phyloP scores from a whole-genome alignment of 768 basidiomycete genomes.

The Tubosaeta sp. region DNA sequence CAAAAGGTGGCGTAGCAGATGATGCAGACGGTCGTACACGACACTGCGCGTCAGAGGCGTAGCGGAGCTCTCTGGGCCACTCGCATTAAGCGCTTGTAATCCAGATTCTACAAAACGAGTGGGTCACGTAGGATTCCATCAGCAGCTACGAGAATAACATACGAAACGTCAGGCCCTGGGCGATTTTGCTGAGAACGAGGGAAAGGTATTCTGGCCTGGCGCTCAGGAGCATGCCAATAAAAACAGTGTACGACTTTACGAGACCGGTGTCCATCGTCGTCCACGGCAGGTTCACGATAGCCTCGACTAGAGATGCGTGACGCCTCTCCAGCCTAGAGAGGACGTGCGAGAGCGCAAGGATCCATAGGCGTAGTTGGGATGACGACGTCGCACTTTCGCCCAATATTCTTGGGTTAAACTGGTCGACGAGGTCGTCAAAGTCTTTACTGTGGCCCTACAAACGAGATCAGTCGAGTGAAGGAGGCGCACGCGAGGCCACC shows the following conservation, averaged over 20 bases:
- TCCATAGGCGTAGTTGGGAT: slow-evolving; percentile 69
- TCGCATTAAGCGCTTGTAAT: slow-evolving; percentile 53
- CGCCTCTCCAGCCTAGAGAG: slow-evolving; percentile 83
- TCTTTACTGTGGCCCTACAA: slow-evolving; percentile 65
- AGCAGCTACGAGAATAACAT: slow-evolving; percentile 31
- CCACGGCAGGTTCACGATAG: slow-evolving; percentile 88
- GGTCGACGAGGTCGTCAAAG: slow-evolving; percentile 86
- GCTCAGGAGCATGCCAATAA: slow-evolving; percentile 87
- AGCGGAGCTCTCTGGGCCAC: slow-evolving; percentile 59
- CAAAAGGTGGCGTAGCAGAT: slow-evolving; percentile 81
- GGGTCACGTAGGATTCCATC: slow-evolving; percentile 1
- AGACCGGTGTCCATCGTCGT: slow-evolving; percentile 81
- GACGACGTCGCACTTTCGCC: slow-evolving; percentile 30
- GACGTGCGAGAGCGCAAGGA: slow-evolving; percentile 85
- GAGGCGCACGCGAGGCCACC: slow-evolving; percentile 26
- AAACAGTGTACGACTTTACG: slow-evolving; percentile 84
- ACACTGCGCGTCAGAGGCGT: slow-evolving; percentile 73
- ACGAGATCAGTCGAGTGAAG: slow-evolving; percentile 10
- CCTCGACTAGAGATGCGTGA: slow-evolving; percentile 79
- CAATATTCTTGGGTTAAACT: slow-evolving; percentile 62
- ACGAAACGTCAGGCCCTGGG: slow-evolving; percentile 90
- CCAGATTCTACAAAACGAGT: slow-evolving; percentile 59
- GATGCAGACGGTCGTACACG: slow-evolving; percentile 84
- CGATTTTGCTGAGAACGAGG: slow-evolving; percentile 74
- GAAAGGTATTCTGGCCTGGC: slow-evolving; percentile 90